phyloP scores from a whole-genome alignment of 352 stramenopile species.

The Phytopythium litorale region DNA sequence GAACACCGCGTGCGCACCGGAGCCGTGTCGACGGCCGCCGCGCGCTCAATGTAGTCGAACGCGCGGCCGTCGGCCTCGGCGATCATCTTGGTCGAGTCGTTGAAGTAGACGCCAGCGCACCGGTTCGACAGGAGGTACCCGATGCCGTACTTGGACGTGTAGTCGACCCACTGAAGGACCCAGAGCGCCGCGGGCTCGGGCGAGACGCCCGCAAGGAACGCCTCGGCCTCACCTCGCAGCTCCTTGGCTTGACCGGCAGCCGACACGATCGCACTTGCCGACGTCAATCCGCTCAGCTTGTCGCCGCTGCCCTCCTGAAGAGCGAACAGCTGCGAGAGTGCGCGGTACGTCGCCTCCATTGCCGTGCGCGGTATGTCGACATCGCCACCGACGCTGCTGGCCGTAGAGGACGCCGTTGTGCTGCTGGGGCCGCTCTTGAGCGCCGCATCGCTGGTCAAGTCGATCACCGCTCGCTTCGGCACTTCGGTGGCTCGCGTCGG shows the following conservation, averaged over 20 bases:
- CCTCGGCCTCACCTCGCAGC: slow-evolving; percentile 46
- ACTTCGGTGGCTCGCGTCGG: neutral
- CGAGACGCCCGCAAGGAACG: slow-evolving; percentile 16
- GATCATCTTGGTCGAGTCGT: slow-evolving; percentile 98
- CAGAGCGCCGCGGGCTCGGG: slow-evolving; percentile 77
- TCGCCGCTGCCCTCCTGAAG: slow-evolving; percentile 49
- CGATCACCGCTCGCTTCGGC: neutral
- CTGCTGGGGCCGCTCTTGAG: slow-evolving; percentile 6
- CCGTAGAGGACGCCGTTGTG: neutral
- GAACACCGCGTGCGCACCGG: slow-evolving; percentile 36
- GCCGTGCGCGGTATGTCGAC: slow-evolving; percentile 22
- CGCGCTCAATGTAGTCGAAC: slow-evolving; percentile 97
- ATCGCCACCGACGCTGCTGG: neutral
- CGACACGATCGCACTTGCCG: slow-evolving; percentile 49
- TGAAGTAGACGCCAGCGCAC: slow-evolving; percentile 96
- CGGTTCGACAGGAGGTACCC: slow-evolving; percentile 97
- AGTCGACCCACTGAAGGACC: slow-evolving; percentile 98
- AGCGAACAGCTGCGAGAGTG: slow-evolving; percentile 59
- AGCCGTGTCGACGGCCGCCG: slow-evolving; percentile 26
- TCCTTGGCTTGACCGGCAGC: slow-evolving; percentile 65
- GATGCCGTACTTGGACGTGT: slow-evolving; percentile 99
- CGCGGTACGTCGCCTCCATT: slow-evolving; percentile 52
- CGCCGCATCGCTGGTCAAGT: slow-evolving; percentile 2
- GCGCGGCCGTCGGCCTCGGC: slow-evolving; percentile 76
- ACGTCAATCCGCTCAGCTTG: slow-evolving; percentile 52